A percentile compares a stretch with the other conserved stretches of the same genome.
Conservation (phyloP, 2,329 filamentous ascomycete species). For the Monilinia polystroma region DNA sequence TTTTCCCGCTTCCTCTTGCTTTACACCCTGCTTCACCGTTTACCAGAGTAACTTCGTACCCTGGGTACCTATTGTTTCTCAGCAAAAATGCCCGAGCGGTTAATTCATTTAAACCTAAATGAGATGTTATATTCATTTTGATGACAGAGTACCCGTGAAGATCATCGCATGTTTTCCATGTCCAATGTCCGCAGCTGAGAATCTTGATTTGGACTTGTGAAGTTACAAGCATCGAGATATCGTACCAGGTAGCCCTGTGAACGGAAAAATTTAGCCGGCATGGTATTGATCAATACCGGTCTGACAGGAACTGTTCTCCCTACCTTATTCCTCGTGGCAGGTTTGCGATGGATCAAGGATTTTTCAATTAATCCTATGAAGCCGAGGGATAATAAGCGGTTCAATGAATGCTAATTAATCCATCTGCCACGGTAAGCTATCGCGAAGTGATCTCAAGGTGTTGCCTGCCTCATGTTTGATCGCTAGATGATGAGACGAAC, state of each 20-base stretch:
- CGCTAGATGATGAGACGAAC: slow-evolving; percentile 10
- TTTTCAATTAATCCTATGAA: neutral
- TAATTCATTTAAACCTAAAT: slow-evolving; percentile 14
- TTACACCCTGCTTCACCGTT: neutral
- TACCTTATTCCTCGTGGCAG: slow-evolving; percentile 1
- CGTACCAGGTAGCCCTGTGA: slow-evolving; percentile 9
- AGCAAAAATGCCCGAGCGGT: slow-evolving; percentile 12
- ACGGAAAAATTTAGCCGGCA: neutral
- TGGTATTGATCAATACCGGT: slow-evolving; percentile 8
- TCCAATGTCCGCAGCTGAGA: neutral
- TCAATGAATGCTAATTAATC: neutral
- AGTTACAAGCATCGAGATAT: slow-evolving; percentile 4
- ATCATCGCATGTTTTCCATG: neutral
- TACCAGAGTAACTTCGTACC: neutral
- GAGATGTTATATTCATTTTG: neutral
- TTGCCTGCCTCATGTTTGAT: slow-evolving; percentile 12
- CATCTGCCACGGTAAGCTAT: neutral
- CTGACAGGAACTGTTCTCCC: neutral
- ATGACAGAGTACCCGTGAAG: neutral
- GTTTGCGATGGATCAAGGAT: neutral
- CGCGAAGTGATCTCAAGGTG: neutral
- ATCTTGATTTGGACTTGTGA: slow-evolving; percentile 2
- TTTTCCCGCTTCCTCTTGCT: slow-evolving; percentile 1
- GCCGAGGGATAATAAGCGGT: neutral
- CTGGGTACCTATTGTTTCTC: neutral